These are phyloP conservation scores for Aurantiochytrium sp. DNA, from an alignment of 108 stramenopile genomes.

Conservation along the genomic window DNA sequence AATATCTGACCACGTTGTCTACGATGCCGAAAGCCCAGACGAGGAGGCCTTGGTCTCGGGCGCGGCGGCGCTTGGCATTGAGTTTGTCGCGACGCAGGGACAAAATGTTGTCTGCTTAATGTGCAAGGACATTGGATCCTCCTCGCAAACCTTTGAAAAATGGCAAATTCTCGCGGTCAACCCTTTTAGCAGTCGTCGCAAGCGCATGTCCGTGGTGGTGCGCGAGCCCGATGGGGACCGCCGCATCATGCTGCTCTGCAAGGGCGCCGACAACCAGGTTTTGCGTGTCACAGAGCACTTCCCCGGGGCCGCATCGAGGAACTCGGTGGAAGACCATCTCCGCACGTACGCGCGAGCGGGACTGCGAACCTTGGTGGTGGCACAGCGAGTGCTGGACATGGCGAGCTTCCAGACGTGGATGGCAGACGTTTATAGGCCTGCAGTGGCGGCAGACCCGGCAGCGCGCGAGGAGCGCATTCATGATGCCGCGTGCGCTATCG, in stretches of 20 bases:
- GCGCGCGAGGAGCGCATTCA: slow-evolving; percentile 57
- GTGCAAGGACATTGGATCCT: neutral
- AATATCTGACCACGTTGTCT: neutral
- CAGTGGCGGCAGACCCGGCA: slow-evolving; percentile 26
- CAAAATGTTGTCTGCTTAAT: neutral
- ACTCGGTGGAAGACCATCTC: slow-evolving; percentile 23
- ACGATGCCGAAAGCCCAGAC: slow-evolving; percentile 40
- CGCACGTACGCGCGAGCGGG: slow-evolving; percentile 74
- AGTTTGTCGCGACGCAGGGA: neutral
- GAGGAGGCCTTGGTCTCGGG: slow-evolving; percentile 17
- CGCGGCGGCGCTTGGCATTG: neutral
- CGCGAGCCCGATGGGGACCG: slow-evolving; percentile 19
- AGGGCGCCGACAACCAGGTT: slow-evolving; percentile 54
- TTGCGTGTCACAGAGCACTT: neutral
- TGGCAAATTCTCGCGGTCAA: neutral
- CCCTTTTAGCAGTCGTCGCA: slow-evolving; percentile 17
- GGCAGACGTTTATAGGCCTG: slow-evolving; percentile 26
- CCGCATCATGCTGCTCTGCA: slow-evolving; percentile 27
- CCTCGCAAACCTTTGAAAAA: neutral
- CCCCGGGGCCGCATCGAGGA: neutral
- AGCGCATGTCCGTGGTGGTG: slow-evolving; percentile 51
- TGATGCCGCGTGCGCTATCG: slow-evolving; percentile 66
- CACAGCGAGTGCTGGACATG: slow-evolving; percentile 64
- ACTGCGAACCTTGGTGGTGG: slow-evolving; percentile 86
- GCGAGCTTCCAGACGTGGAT: slow-evolving; percentile 64